Evolutionary conservation across 371 early-diverging fungal genomes (phyloP).

Genomic region (Syncephalastrum contaminatum): DNA sequence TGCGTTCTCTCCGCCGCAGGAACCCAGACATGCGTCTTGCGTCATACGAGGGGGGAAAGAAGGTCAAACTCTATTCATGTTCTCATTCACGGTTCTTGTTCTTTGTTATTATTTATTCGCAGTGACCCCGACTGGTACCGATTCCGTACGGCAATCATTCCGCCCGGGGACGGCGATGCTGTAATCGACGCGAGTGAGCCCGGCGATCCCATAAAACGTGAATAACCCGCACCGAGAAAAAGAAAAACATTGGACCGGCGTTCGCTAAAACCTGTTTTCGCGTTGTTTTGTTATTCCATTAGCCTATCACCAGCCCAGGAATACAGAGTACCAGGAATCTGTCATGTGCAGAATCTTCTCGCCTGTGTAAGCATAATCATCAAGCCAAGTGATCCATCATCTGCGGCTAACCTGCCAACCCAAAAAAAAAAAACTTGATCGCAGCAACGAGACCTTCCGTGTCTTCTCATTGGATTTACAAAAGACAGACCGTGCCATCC

Average conservation of each 20-base stretch:
- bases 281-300: too few species aligned
- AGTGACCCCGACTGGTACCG: slow-evolving; percentile 44
- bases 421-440: too few species aligned
- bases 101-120: not conserved
- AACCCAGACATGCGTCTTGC: too few species aligned
- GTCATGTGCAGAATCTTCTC: slow-evolving; percentile 7
- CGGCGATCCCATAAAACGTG: slow-evolving; percentile 30
- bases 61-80: too few species aligned
- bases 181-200: slow-evolving; percentile 10
- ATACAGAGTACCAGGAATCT: not conserved
- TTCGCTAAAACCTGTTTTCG: too few species aligned
- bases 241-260: not conserved
- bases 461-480: slow-evolving; percentile 26
- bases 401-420: too few species aligned
- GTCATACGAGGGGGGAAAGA: too few species aligned
- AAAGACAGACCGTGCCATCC: slow-evolving; percentile 23
- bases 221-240: not conserved
- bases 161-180: slow-evolving; percentile 13
- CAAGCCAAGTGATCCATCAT: slow-evolving; percentile 16
- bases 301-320: too few species aligned
- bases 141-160: slow-evolving; percentile 33
- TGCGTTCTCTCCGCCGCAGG: too few species aligned
- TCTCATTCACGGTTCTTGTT: too few species aligned
- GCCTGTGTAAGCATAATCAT: slow-evolving; percentile 14
- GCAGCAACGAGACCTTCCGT: slow-evolving; percentile 29